Evolutionary conservation across 768 basidiomycete genomes (phyloP).

Genomic region (Boletus eberwhitei): DNA sequence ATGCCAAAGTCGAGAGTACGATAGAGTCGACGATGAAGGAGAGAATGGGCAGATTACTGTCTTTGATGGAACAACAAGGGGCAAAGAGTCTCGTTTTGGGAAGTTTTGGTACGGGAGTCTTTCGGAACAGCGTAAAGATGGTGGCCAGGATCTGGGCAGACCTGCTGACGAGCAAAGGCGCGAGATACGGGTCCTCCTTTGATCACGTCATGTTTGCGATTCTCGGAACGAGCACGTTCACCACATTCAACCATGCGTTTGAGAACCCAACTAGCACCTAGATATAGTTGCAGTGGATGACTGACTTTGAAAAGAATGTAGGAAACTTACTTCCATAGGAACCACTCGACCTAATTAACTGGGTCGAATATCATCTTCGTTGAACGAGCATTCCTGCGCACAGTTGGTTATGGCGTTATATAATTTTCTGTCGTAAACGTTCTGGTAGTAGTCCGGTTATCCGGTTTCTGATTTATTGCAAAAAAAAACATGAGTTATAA

Average conservation of each 20-base stretch:
- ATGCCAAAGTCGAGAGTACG: constrained; percentile 25
- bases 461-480: too few species aligned
- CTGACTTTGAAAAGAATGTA: neutral
- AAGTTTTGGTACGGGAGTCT: constrained; percentile 77
- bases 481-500: too few species aligned
- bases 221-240: constrained; percentile 47
- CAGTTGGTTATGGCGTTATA: too few species aligned
- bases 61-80: constrained; percentile 60
- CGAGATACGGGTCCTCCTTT: constrained; percentile 58
- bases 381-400: too few species aligned
- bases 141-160: constrained; percentile 67
- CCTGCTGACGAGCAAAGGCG: constrained; percentile 44
- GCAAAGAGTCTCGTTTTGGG: constrained; percentile 63
- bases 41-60: constrained; percentile 66
- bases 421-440: too few species aligned
- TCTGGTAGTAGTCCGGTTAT: too few species aligned
- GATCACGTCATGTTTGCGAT: constrained; percentile 67
- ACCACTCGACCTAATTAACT: neutral
- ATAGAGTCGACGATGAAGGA: constrained; percentile 63
- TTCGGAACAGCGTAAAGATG: constrained; percentile 56
- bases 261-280: constrained; percentile 6
- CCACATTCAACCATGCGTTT: constrained; percentile 39
- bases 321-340: neutral
- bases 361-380: too few species aligned
- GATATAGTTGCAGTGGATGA: neutral